Evolutionary conservation across 2,329 filamentous ascomycete genomes (phyloP), one percentile per base, ranked within the genome.

Genomic region (Chrysoporthe cubensis): DNA sequence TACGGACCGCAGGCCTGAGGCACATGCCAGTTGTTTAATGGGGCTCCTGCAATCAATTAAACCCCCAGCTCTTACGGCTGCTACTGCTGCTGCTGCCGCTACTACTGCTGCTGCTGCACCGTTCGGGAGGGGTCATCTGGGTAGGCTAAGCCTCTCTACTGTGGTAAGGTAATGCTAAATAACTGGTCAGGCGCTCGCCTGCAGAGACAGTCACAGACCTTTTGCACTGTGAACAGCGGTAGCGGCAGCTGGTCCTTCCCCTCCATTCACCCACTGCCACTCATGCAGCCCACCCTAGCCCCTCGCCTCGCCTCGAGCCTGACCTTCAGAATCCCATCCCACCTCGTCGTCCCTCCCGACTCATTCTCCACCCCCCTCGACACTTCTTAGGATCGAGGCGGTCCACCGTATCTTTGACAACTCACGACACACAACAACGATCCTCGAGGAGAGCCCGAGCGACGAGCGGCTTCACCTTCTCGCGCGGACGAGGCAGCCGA

Each of bases 1-100:
- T 21, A 3, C 26, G 13, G n/a, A 52, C 14, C n/a, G 48, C 48
- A 32, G 26, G 16, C 21, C 11, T 32, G 50, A 32, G 18, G 8
- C 54, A 57, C 32, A 57, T 57, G 54, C 54, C 54, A 57, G 54
- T 34, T 57, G 54, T 37, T 57, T 57, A 4, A 57, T 57, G 54
- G 54, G 54, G 32, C 54, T 40, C 14, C 54, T 57, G 54, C 54
- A 57, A n/a, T 57, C 54, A 57, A 40, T 57, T 57, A 57, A 57
- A 57, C 18, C 54, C 34, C 34, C 34, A 57, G 54, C 32, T n/a
- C 34, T 8, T 34, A 14, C 32, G 14, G 14, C 34, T n/a, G 13
- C 32, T 2, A 11, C 54, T 7, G 16, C 34, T 57, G 26, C 32
- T 34, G 26, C 32, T 13, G 14, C 34, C 2, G 3, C 14, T 4